Evolutionary conservation across 2,329 filamentous ascomycete species (phyloP), one percentile per base, ranked within the genome.

Genomic region (Exophiala sp.): DNA sequence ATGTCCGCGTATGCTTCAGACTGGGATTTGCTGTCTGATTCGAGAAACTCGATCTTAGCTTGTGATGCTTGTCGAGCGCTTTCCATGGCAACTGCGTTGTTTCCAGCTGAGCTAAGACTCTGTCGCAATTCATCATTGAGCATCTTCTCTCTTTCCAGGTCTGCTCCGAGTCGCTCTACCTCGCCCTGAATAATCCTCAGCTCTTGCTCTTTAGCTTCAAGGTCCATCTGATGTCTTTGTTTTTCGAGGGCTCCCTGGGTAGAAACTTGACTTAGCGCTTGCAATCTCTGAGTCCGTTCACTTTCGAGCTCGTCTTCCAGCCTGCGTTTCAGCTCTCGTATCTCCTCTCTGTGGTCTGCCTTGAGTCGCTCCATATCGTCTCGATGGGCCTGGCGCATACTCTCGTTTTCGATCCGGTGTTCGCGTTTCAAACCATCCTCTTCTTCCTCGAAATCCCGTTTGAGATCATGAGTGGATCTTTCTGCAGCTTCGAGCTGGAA

Each of bases 1-100:
- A 95, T 89, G 52, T 83, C 84, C 38, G 89, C 84, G 70, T 92
- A 96, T 9, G 88, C 85, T 64, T 92, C 83, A 1, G 91, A 94
- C 65, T 96, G 91, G 11, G 90, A 88, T 70, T 95, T 89, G 69
- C 84, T 91, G 65, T 91, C 90, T 0, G 89, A 94, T 68, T 96
- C 90, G 14, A 96, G 81, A 66, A 95, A 95, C 61, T 91, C 86
- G 54, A 95, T 88, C 63, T 92, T 88, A 1, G 89, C 88, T 62
- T 86, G 83, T 60, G 95, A 80, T 2, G 86, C 87, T 59, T 86
- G 84, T 59, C 88, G 85, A 20, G 87, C 84, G 34, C 84, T 85
- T 62, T 96, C 89, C 9, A 96, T 76, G 0, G 82, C 81, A 9
- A 84, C 76, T 53, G 83, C 84, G 38, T 83, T 82, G 7, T 78